Evolutionary conservation across 805 yeast species (phyloP).

Genomic region (Wickerhamomyces pijperi): DNA sequence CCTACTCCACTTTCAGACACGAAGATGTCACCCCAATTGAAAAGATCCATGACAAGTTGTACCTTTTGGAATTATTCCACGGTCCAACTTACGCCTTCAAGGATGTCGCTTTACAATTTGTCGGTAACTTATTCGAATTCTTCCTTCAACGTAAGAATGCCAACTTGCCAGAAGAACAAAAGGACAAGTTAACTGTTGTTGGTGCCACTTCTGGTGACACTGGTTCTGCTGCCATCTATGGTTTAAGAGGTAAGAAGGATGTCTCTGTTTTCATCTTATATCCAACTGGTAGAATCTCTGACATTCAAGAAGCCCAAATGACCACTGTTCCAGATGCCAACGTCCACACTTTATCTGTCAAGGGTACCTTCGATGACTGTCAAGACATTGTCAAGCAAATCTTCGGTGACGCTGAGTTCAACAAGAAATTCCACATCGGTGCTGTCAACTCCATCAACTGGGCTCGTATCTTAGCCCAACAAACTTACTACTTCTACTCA

Average conservation of each 20-base stretch:
- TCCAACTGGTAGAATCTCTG: constrained; percentile 96
- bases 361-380: constrained; percentile 96
- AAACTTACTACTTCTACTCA: constrained; percentile 90
- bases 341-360: constrained; percentile 90
- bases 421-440: constrained; percentile 84
- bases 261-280: constrained; percentile 94
- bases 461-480: constrained; percentile 98
- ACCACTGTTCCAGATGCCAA: constrained; percentile 88
- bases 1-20: constrained; percentile 89
- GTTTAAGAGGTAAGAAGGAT: constrained; percentile 92
- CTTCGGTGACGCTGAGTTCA: constrained; percentile 83
- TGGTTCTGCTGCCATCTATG: constrained; percentile 98
- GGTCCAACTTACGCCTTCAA: constrained; percentile 99
- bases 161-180: constrained; percentile 37
- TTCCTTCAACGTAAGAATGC: constrained; percentile 70
- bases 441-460: constrained; percentile 98
- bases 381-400: constrained; percentile 92
- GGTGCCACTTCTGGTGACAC: constrained; percentile 99
- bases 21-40: constrained; percentile 77
- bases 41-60: constrained; percentile 48
- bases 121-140: constrained; percentile 92
- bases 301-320: constrained; percentile 98
- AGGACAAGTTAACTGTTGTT: constrained; percentile 85
- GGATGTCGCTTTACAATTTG: constrained; percentile 96
- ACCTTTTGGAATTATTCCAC: constrained; percentile 87